Conservation (phyloP, 176 grass and related monocot species). For the Raddia guianensis region DNA sequence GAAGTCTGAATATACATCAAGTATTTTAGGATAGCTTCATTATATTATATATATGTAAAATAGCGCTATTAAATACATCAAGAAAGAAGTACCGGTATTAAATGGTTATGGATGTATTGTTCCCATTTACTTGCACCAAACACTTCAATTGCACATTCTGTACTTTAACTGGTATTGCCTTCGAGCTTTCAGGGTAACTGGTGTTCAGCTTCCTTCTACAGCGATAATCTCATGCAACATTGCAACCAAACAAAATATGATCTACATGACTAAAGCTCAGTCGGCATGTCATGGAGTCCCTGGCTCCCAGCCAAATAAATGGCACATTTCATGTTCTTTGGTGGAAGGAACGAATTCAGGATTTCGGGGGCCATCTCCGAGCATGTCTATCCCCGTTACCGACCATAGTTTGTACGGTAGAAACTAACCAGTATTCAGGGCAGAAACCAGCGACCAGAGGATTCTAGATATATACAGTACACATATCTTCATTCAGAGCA, state of each 20-base stretch:
- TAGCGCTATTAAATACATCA: neutral
- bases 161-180: constrained; percentile 5
- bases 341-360: neutral
- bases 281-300: neutral
- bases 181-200: constrained; percentile 2
- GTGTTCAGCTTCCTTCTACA: neutral
- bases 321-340: neutral
- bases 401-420: neutral
- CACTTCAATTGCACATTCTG: neutral
- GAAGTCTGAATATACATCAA: neutral
- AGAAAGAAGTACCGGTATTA: neutral
- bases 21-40: neutral
- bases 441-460: neutral
- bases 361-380: neutral
- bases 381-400: neutral
- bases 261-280: neutral
- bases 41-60: neutral
- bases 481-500: neutral
- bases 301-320: neutral
- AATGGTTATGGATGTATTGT: neutral
- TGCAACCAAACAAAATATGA: neutral
- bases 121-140: constrained; percentile 5
- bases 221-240: neutral
- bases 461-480: neutral
- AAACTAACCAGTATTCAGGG: neutral